Evolutionary conservation across 1,139 yeast genomes (phyloP).

Genomic region (Pichia sp.): DNA sequence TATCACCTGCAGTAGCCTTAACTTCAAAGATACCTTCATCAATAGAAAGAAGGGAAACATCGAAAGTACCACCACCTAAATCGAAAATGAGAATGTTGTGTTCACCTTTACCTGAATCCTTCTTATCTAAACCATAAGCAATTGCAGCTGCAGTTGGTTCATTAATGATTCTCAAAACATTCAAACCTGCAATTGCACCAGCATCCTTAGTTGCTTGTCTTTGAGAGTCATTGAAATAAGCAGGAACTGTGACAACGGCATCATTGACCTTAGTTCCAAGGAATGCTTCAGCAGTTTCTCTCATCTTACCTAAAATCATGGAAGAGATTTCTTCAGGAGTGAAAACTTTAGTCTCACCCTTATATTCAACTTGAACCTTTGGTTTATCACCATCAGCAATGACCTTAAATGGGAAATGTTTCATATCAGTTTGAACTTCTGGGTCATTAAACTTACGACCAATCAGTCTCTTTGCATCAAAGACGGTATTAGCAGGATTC

Average conservation of each 20-base stretch:
- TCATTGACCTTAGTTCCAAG: conserved; percentile 59
- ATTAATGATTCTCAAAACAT: conserved; percentile 52
- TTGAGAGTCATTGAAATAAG: conserved; percentile 56
- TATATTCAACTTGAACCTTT: conserved; percentile 64
- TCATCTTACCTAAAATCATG: conserved; percentile 88
- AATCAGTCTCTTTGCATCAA: conserved; percentile 81
- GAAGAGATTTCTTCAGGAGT: conserved; percentile 90
- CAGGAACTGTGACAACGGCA: conserved; percentile 71
- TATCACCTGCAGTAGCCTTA: conserved; percentile 97
- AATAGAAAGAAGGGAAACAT: conserved; percentile 86
- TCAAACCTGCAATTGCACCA: conserved; percentile 54
- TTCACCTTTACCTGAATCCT: conserved; percentile 53
- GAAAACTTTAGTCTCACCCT: conserved; percentile 65
- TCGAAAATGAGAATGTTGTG: conserved; percentile 89
- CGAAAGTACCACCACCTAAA: conserved; percentile 98
- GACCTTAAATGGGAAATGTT: conserved; percentile 74
- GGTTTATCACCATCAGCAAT: conserved; percentile 71
- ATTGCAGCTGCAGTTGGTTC: conserved; percentile 62
- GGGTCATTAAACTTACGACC: conserved; percentile 73
- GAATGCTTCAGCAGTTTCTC: conserved; percentile 83
- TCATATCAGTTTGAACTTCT: conserved; percentile 73
- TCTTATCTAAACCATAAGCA: conserved; percentile 64
- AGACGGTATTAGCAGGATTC: conserved; percentile 72
- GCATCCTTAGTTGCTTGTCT: conserved; percentile 62
- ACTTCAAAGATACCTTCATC: conserved; percentile 97